Conservation (phyloP, 768 basidiomycete genomes). For the Hypholoma fasciculare region DNA sequence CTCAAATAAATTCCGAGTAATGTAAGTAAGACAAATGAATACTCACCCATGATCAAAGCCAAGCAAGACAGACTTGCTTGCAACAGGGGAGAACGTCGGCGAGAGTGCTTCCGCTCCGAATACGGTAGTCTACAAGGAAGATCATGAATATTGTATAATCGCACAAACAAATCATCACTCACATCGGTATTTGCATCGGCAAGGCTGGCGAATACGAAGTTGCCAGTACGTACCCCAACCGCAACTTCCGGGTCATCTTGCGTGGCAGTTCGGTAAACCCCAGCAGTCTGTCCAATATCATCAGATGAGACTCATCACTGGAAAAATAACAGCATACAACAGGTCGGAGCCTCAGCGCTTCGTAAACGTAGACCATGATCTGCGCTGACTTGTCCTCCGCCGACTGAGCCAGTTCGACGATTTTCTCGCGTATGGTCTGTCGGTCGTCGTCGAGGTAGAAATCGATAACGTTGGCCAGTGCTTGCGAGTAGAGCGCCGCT, state of each 20-base stretch:
- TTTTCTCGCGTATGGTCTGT: conserved; percentile 34
- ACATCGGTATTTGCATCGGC: conserved; percentile 42
- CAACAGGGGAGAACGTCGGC: conserved; percentile 21
- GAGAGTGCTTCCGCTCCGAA: conserved; percentile 22
- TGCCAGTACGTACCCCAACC: conserved; percentile 25
- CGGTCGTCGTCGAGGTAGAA: conserved; percentile 52
- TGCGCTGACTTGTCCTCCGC: conserved; percentile 23
- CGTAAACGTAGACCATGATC: conserved; percentile 44
- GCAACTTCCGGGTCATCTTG: conserved; percentile 25
- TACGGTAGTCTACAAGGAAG: conserved; percentile 18
- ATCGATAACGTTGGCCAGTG: conserved; percentile 56
- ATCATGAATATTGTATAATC: not conserved
- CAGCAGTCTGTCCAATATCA: conserved; percentile 30
- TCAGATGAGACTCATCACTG: conserved; percentile 2
- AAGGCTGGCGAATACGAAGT: conserved; percentile 36
- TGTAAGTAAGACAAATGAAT: not conserved
- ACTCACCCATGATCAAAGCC: conserved; percentile 13
- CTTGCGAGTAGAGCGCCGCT: conserved; percentile 54
- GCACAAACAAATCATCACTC: conserved; percentile 13
- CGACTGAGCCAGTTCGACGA: conserved; percentile 34
- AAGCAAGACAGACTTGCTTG: conserved; percentile 24
- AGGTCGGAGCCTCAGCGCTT: conserved; percentile 42
- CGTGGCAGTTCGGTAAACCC: conserved; percentile 38
- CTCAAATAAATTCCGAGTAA: not conserved
- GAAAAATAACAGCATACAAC: conserved; percentile 22